Evolutionary conservation across 2,329 filamentous ascomycete genomes (phyloP), one percentile per base, ranked within the genome.

Genomic region (Sphaerostilbella broomeana): DNA sequence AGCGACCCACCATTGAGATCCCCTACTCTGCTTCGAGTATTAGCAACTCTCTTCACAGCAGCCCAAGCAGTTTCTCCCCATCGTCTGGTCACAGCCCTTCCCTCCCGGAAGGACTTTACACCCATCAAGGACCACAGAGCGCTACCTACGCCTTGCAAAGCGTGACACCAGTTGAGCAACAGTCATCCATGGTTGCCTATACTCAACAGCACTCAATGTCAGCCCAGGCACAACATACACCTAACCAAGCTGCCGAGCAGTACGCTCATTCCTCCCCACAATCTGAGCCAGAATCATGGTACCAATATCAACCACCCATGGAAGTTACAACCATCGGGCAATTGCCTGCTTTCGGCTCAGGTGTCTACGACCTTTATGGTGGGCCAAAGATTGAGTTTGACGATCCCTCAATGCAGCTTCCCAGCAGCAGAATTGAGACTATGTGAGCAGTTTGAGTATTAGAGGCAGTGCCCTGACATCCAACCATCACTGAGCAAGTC

Each of bases 11-110:
- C 2, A 59, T 74, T 15, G 71, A 75, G 35, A 70, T 78, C 16
- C 62, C 73, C 0, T 75, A 72, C 48, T 61, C 64, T n/a, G 52
- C 65, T 6, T 59, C 71, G 12, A 65, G 63, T 31, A 65, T 72
- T 44, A 57, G 67, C 18, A 65, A 67, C 5, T 69, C 75, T 13
- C 62, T 78, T 25, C 70, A 77, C 47, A 79, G 69, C 55, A 80
- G 76, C 51, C 75, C 77, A 1, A 69, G 64, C 42, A 70, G 67
- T 50, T 79, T 77, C 56, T 79, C 77, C 5, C 69, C 75, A 1
- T 63, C 65, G 5, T 73, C 74, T 0, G 68, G 67, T 40, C 67
- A 72, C 31, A 75, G 73, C 47, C 70, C 76, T 1, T 62, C 71
- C 15, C 62, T 70, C 8, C 70, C 73, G 45, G 70, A 76, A 30